Percentiles rank a stretch among this genome's conserved stretches.
phyloP scores from a whole-genome alignment of 2,329 filamentous ascomycete species.

The Botryotinia calthae region DNA sequence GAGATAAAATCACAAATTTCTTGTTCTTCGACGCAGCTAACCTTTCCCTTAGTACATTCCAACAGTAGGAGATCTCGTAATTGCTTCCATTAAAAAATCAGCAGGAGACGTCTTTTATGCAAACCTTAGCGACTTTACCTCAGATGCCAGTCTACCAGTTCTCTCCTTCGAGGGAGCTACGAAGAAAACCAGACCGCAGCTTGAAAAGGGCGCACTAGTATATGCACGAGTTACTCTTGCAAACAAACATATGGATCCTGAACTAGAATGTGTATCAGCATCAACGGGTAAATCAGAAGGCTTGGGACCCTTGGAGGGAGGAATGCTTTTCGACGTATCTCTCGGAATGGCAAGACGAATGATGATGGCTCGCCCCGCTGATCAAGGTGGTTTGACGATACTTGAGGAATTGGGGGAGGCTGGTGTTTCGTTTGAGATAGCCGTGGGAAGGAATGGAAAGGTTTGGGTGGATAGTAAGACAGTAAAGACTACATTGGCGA shows the following conservation, averaged over 20 bases:
- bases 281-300: slow-evolving; percentile 87
- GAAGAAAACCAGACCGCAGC: slow-evolving; percentile 83
- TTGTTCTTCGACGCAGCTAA: slow-evolving; percentile 2
- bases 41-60: slow-evolving; percentile 67
- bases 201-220: slow-evolving; percentile 72
- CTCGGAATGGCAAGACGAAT: slow-evolving; percentile 78
- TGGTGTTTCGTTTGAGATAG: slow-evolving; percentile 87
- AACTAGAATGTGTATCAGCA: slow-evolving; percentile 85
- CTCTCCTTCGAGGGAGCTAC: slow-evolving; percentile 90
- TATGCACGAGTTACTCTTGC: slow-evolving; percentile 82
- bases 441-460: slow-evolving; percentile 86
- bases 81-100: slow-evolving; percentile 78
- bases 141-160: slow-evolving; percentile 72
- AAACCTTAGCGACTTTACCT: slow-evolving; percentile 63
- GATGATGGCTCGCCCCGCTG: slow-evolving; percentile 61
- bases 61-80: slow-evolving; percentile 77
- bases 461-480: slow-evolving; percentile 86
- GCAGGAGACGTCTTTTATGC: slow-evolving; percentile 78
- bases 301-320: slow-evolving; percentile 76
- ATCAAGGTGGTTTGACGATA: slow-evolving; percentile 65
- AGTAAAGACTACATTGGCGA: slow-evolving; percentile 68
- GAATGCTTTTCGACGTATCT: slow-evolving; percentile 82
- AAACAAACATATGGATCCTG: slow-evolving; percentile 80
- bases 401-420: slow-evolving; percentile 74
- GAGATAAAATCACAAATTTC: slow-evolving; percentile 31